Evolutionary conservation across 2,329 filamentous ascomycete species (phyloP), one percentile per base, ranked within the genome.

Genomic region (Fusarium cicatricum): DNA sequence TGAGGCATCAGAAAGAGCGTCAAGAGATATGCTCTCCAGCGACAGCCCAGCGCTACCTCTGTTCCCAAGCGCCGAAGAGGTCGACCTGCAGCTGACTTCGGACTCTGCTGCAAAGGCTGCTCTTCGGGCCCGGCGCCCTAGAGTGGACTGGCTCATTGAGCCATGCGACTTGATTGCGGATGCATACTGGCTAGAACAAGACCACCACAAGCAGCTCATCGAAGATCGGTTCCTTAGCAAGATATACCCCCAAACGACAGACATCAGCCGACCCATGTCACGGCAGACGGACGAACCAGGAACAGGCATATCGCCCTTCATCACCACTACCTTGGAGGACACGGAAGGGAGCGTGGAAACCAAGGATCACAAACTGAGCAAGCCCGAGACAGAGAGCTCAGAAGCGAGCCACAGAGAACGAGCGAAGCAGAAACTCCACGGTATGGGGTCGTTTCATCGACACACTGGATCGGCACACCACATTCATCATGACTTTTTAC

Each of bases 111-210:
- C 72, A n/a, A 78, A 73, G 38, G 73, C 72, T 49, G 74, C 78
- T 57, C 77, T 80, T 11, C 92, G 92, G 58, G 78, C 85, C 4
- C 86, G 87, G 51, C 85, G 92, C 42, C 88, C 90, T 1, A 85
- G 91, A 55, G 86, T 92, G 19, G 92, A 96, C 69, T 98, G 95
- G 95, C 83, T 85, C 33, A 85, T 93, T 15, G 85, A 90, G 38
- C 91, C 94, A 1, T 88, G 90, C 51, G 93, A 98, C 71, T 83
- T 97, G 73, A 79, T 98, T 40, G 93, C 93, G 5, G 95, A 99
- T 77, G 82, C 90, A 1, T 91, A 93, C 69, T 99, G 95, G 95
- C 77, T 96, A 17, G 92, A 97, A 71, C 87, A 93, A 67, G 85
- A 84, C 28, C 80, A 88, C 53, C 92, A 97, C 74, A 96, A 93